These are phyloP conservation scores for Camelina neglecta DNA, from an alignment of 345 rosid species.

Conservation along the genomic window DNA sequence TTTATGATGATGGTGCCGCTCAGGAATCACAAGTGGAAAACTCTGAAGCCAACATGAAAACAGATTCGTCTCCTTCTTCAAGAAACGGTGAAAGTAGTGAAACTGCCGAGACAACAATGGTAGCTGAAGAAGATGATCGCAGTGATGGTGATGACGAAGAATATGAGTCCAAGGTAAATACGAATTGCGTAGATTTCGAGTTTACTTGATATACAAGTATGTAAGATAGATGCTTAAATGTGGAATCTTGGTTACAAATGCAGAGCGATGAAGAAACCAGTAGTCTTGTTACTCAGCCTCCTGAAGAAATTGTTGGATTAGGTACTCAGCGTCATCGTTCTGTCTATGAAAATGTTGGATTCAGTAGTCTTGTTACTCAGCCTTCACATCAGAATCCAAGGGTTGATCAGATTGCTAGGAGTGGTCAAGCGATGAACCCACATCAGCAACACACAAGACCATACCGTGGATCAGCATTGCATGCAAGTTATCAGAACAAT, in stretches of 20 bases:
- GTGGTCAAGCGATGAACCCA: neutral
- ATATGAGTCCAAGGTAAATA: neutral
- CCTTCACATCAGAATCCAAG: slow-evolving; percentile 3
- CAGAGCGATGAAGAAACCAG: neutral
- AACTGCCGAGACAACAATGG: too few relatives aligned
- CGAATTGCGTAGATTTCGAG: neutral
- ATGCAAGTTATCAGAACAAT: neutral
- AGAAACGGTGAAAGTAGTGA: too few relatives aligned
- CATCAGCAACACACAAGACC: neutral
- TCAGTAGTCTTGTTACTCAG: neutral
- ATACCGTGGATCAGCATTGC: neutral
- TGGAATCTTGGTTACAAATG: neutral
- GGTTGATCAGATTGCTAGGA: neutral
- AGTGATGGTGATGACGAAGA: too few relatives aligned
- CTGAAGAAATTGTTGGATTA: neutral
- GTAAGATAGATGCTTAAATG: slow-evolving; percentile 14
- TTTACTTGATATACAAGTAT: neutral
- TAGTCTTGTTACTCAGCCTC: neutral
- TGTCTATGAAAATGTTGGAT: neutral
- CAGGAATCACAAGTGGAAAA: neutral
- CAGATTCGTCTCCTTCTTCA: too few relatives aligned
- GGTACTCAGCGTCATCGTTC: neutral
- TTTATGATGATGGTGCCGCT: too few relatives aligned
- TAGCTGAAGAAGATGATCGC: neutral
- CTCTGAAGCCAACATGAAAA: too few relatives aligned